Evolutionary conservation across 306 rosid species (phyloP), one percentile per base, ranked within the genome.

Genomic region (Macrotyloma uniflorum): DNA sequence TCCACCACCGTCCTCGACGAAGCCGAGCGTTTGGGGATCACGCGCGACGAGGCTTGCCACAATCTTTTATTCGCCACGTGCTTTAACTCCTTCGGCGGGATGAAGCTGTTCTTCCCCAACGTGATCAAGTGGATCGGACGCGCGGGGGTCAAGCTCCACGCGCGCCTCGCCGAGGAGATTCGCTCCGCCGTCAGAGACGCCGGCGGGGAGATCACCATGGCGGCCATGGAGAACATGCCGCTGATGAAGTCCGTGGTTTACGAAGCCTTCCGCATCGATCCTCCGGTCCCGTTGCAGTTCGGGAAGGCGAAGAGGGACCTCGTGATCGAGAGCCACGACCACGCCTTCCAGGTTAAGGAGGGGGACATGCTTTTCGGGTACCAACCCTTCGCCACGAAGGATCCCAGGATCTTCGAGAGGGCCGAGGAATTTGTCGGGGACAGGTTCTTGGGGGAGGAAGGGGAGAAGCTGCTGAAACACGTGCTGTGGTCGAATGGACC

Each of bases 401-500:
- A 95, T 51, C 96, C 91, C 2, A 91, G 78, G 57, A 83, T 95
- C 3, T 95, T 95, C 49, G 90, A 87, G 0, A 43, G 86, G 11
- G 59, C 97, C 0, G 87, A 84, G 24, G 99, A 93, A 33, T 95
- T 91, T 46, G 93, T 95, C 0, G 83, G 93, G 6, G 96, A 91
- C 45, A 81, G 99, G 66, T 95, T 95, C 70, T 79, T 90, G 0
- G 99, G 99, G 0, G 93, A 87, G 14, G 97, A 87, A 20, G 99
- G 98, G 0, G 98, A 93, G 84, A 79, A 67, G 80, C 55, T 95
- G 33, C 78, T 95, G 68, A 82, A 91, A 50, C 86, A 95, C 67
- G 99, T 95, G 81, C 19, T 95, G 0, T 95, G 99, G 99, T 93
- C 98, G 8, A 95, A 95, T 53, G 99, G 99, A 0, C 96, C 91